These are phyloP conservation scores for Sugiyamaella americana DNA, from an alignment of 805 yeast species.

Conservation along the genomic window DNA sequence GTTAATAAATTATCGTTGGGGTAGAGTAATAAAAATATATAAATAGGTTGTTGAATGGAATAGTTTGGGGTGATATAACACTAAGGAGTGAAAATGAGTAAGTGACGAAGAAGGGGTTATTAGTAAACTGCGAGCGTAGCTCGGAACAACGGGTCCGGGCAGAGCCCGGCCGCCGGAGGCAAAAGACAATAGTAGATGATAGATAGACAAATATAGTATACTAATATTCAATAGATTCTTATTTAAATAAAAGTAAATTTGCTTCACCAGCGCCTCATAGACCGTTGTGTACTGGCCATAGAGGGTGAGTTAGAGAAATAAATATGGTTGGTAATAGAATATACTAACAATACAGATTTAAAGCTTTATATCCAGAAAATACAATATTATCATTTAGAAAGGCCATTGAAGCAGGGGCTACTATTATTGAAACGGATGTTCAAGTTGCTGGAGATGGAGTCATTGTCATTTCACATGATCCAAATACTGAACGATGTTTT, in stretches of 20 bases:
- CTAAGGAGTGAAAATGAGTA: too few relatives aligned
- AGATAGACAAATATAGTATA: too few relatives aligned
- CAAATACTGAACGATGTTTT: conserved; percentile 45
- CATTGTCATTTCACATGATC: conserved; percentile 51
- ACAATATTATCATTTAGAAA: conserved; percentile 20
- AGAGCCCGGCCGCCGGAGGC: too few relatives aligned
- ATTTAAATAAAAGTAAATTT: conserved; percentile 1
- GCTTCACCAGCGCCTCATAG: conserved; percentile 8
- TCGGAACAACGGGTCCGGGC: too few relatives aligned
- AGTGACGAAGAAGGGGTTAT: too few relatives aligned
- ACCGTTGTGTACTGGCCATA: conserved; percentile 24
- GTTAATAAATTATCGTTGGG: too few relatives aligned
- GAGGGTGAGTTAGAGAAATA: conserved; percentile 18
- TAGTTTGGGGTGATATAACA: too few relatives aligned
- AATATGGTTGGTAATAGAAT: not conserved
- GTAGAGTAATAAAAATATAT: too few relatives aligned
- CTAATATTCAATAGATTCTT: too few relatives aligned
- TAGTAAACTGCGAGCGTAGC: too few relatives aligned
- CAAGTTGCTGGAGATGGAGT: conserved; percentile 50
- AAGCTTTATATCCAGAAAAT: conserved; percentile 27
- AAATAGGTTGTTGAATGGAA: too few relatives aligned
- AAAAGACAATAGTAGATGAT: too few relatives aligned
- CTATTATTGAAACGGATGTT: conserved; percentile 49
- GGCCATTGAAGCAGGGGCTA: conserved; percentile 38
- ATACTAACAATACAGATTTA: conserved; percentile 14